Evolutionary conservation across 495 filamentous ascomycete genomes (phyloP).

Genomic region (Lepraria neglecta): DNA sequence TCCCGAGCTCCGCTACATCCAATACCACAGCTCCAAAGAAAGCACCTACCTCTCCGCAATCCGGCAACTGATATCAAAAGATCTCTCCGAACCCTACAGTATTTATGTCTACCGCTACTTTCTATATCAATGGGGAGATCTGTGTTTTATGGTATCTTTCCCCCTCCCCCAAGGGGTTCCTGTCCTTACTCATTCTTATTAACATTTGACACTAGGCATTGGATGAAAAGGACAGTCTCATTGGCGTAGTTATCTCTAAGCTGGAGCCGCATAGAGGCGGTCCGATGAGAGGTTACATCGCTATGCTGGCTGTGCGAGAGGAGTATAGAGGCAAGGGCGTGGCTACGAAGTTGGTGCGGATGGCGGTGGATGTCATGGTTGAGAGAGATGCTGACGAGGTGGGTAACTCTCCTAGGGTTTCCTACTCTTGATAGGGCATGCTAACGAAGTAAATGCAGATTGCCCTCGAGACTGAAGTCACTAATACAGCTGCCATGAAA

Average conservation of each 20-base stretch:
- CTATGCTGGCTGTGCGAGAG: slow-evolving; percentile 87
- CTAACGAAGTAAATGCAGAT: slow-evolving; percentile 42
- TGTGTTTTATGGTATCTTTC: slow-evolving; percentile 76
- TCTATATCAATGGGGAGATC: slow-evolving; percentile 92
- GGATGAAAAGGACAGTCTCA: slow-evolving; percentile 47
- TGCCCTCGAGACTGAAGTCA: slow-evolving; percentile 93
- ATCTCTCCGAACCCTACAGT: slow-evolving; percentile 97
- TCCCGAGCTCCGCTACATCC: slow-evolving; percentile 66
- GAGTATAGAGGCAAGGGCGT: slow-evolving; percentile 79
- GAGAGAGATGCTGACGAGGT: slow-evolving; percentile 80
- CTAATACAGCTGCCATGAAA: slow-evolving; percentile 84
- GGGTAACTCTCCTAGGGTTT: slow-evolving; percentile 17
- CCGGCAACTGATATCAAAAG: slow-evolving; percentile 87
- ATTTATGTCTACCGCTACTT: slow-evolving; percentile 99
- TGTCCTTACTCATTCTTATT: too few species aligned
- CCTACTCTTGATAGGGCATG: too few species aligned
- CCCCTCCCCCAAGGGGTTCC: background rate
- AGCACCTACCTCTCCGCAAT: slow-evolving; percentile 78
- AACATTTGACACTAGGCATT: slow-evolving; percentile 49
- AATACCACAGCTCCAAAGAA: slow-evolving; percentile 75
- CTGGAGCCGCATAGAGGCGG: slow-evolving; percentile 80
- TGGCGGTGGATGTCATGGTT: slow-evolving; percentile 90
- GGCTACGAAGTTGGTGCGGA: slow-evolving; percentile 78
- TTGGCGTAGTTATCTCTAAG: slow-evolving; percentile 95
- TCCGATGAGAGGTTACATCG: slow-evolving; percentile 89